Base-by-base conservation (phyloP, 2,329 filamentous ascomycete species). In the Fusarium nanum region DNA sequence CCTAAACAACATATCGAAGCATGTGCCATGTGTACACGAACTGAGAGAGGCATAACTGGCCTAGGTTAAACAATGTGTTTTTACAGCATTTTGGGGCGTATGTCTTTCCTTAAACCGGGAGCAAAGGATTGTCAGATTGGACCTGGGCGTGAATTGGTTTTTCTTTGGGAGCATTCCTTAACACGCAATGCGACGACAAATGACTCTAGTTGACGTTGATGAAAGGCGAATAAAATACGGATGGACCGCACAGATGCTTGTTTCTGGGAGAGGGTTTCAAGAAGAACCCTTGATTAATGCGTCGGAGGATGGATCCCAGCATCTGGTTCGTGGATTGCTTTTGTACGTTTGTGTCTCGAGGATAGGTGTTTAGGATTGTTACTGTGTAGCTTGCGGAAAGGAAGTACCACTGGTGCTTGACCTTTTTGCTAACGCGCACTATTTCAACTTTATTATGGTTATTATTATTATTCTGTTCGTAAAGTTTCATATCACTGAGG, bases 81-180 rank as follows among this genome's bases (percentile, higher is more conserved):
- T 68, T 60, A 76, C 64, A 70, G 74, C 73, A 78, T 76, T 68
- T 75, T 63, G 67, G 71, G 71, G 75, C 74, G 74, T 58, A 71
- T 68, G 66, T 70, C 73, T 67, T 73, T 69, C 60, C 65, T 68
- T 74, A 53, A 68, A 64, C 68, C 60, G 52, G 70, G 63, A 64
- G 61, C 64, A 71, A 72, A 44, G 72, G 68, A 60, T 74, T 68
- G 67, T 75, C 68, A 70, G 65, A 71, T 75, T 74, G 71, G 65
- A 74, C 69, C 68, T 64, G 56, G 72, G 68, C 68, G 64, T 59
- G 74, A 60, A 71, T 64, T 68, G 72, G 71, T 68, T 70, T 67
- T 64, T 37, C 47, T 69, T 67, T 68, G 69, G 67, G 67, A 70
- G 75, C 72, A 76, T 70, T 73, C 65, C 56, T 70, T 68, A 64